Percentiles rank a stretch among this genome's conserved stretches.
These are phyloP conservation scores for Yarrowia galli DNA, from an alignment of 1,139 yeast species.

Conservation along the genomic window DNA sequence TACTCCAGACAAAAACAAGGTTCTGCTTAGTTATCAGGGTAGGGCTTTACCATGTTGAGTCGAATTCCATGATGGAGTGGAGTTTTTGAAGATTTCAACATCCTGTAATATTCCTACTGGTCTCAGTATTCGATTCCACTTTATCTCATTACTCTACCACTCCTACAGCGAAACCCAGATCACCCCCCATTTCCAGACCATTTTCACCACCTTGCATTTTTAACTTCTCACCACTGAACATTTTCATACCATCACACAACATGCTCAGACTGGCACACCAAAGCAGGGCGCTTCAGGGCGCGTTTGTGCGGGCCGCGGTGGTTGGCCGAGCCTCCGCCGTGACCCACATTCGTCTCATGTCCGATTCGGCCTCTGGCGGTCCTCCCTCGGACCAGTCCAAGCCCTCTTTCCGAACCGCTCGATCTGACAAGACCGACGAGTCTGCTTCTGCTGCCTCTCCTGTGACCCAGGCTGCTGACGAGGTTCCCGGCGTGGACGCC, in stretches of 20 bases:
- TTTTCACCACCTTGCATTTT: not conserved
- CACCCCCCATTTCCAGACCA: not conserved
- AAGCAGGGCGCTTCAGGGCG: conserved; percentile 17
- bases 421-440: not conserved
- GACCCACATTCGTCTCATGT: not conserved
- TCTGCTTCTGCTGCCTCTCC: conserved; percentile 5
- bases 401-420: conserved; percentile 13
- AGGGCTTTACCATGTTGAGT: not conserved
- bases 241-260: conserved; percentile 20
- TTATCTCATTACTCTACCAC: not conserved
- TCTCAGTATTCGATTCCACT: not conserved
- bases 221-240: conserved; percentile 5
- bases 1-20: not conserved
- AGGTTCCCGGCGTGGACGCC: conserved; percentile 27
- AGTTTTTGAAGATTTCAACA: not conserved
- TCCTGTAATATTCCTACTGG: too few species aligned
- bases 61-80: too few species aligned
- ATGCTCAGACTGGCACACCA: conserved; percentile 35
- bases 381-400: not conserved
- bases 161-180: not conserved
- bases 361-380: conserved; percentile 13
- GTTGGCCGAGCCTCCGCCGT: conserved; percentile 1
- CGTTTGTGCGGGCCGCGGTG: not conserved
- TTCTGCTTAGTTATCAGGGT: conserved; percentile 28
- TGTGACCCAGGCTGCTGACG: not conserved